These are phyloP conservation scores for Tolypocladium tropicale DNA, from an alignment of 2,329 filamentous ascomycete genomes.

Conservation along the genomic window DNA sequence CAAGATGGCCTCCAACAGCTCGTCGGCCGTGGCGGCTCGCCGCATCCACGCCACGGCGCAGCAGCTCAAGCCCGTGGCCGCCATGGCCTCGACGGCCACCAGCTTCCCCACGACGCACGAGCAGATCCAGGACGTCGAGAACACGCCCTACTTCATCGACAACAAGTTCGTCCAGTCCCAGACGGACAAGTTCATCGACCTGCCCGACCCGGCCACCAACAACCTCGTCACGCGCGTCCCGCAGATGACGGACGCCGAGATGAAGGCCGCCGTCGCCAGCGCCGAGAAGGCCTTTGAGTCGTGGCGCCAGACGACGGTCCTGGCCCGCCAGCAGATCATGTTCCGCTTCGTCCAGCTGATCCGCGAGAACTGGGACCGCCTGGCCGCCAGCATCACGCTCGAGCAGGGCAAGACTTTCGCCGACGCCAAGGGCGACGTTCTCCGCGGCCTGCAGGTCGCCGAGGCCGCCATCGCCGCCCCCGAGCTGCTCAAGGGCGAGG, in stretches of 20 bases:
- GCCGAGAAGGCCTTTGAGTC: constrained; percentile 65
- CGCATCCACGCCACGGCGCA: constrained; percentile 47
- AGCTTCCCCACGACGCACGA: constrained; percentile 64
- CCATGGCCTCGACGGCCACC: constrained; percentile 43
- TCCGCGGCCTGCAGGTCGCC: constrained; percentile 74
- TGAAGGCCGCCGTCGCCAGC: constrained; percentile 64
- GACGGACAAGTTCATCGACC: constrained; percentile 64
- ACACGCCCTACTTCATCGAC: constrained; percentile 75
- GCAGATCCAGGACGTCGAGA: constrained; percentile 52
- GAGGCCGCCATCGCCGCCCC: constrained; percentile 74
- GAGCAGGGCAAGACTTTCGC: constrained; percentile 86
- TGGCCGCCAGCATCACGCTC: constrained; percentile 75
- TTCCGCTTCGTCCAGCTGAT: constrained; percentile 76
- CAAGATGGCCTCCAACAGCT: constrained; percentile 24
- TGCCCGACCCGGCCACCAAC: constrained; percentile 77
- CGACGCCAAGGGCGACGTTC: constrained; percentile 72
- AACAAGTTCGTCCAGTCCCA: constrained; percentile 64
- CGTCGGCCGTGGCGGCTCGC: constrained; percentile 31
- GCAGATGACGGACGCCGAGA: constrained; percentile 69
- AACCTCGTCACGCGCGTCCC: constrained; percentile 76
- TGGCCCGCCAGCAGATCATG: constrained; percentile 74
- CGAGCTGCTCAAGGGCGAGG: constrained; percentile 72
- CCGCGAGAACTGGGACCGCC: constrained; percentile 73
- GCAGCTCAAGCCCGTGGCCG: constrained; percentile 41
- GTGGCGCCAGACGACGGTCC: constrained; percentile 64